phyloP scores from a whole-genome alignment of 2,329 filamentous ascomycete genomes.

The Trichoderma harzianum region DNA sequence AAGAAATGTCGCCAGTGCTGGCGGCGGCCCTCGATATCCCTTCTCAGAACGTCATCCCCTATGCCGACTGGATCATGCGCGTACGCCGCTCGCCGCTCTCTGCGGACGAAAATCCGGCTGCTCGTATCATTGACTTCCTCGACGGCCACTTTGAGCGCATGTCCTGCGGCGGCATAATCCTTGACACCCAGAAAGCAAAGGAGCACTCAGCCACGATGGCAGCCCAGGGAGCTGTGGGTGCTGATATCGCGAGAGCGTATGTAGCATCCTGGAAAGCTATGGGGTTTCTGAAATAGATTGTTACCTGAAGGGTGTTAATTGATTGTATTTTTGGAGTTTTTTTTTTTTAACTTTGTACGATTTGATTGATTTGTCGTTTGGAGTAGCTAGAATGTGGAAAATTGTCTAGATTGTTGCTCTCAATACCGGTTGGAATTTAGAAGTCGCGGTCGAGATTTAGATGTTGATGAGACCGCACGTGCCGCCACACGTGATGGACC shows the following conservation, averaged over 20 bases:
- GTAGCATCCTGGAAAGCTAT: not conserved
- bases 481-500: not conserved
- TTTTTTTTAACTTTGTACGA: not conserved
- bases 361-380: not conserved
- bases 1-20: not conserved
- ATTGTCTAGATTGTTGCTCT: not conserved
- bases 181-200: constrained; percentile 12
- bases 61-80: not conserved
- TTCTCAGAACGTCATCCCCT: not conserved
- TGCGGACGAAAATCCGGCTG: not conserved
- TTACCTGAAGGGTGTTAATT: not conserved
- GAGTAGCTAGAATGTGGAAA: not conserved
- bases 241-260: not conserved
- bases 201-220: constrained; percentile 16
- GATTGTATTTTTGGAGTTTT: not conserved
- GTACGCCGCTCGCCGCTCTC: not conserved
- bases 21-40: constrained; percentile 16
- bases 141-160: constrained; percentile 19
- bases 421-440: not conserved
- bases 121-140: constrained; percentile 16
- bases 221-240: not conserved
- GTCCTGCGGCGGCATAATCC: constrained; percentile 20
- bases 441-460: not conserved
- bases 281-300: not conserved
- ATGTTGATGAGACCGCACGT: not conserved